phyloP scores from a whole-genome alignment of 257 asterid genomes.

The Ballota nigra region DNA sequence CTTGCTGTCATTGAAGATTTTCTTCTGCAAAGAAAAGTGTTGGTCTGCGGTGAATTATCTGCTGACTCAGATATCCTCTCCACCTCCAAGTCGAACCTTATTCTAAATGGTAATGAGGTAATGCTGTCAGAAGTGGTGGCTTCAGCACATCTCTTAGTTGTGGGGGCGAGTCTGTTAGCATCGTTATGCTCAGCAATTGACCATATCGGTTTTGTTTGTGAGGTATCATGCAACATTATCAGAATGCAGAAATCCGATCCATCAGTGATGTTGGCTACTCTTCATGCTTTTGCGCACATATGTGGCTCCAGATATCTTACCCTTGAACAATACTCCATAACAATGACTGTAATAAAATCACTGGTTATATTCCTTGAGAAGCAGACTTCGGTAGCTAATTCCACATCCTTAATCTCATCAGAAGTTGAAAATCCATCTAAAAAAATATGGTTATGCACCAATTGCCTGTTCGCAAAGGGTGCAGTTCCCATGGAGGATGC shows the following conservation, averaged over 20 bases:
- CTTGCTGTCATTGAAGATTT: constrained; percentile 64
- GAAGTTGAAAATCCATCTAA: constrained; percentile 26
- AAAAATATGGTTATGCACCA: constrained; percentile 33
- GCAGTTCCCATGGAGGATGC: constrained; percentile 51
- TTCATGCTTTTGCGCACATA: constrained; percentile 68
- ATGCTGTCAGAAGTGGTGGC: constrained; percentile 48
- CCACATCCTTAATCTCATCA: constrained; percentile 27
- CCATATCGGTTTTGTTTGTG: constrained; percentile 73
- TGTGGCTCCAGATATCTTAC: constrained; percentile 66
- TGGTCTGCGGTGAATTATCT: constrained; percentile 40
- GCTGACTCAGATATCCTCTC: constrained; percentile 26
- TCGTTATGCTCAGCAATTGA: constrained; percentile 66
- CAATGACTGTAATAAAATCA: constrained; percentile 70
- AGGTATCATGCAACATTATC: constrained; percentile 65
- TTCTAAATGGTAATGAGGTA: constrained; percentile 36
- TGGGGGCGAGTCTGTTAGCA: constrained; percentile 66
- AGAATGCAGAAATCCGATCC: constrained; percentile 38
- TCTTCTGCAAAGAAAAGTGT: constrained; percentile 49
- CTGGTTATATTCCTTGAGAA: constrained; percentile 66
- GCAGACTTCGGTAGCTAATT: constrained; percentile 27
- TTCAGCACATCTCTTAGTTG: constrained; percentile 51
- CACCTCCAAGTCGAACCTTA: constrained; percentile 38
- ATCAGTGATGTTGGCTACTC: constrained; percentile 46
- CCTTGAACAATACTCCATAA: constrained; percentile 43
- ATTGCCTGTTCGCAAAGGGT: constrained; percentile 70